Evolutionary conservation across 2,329 filamentous ascomycete genomes (phyloP), one percentile per base, ranked within the genome.

Genomic region (Penicillium aurantiogriseum): DNA sequence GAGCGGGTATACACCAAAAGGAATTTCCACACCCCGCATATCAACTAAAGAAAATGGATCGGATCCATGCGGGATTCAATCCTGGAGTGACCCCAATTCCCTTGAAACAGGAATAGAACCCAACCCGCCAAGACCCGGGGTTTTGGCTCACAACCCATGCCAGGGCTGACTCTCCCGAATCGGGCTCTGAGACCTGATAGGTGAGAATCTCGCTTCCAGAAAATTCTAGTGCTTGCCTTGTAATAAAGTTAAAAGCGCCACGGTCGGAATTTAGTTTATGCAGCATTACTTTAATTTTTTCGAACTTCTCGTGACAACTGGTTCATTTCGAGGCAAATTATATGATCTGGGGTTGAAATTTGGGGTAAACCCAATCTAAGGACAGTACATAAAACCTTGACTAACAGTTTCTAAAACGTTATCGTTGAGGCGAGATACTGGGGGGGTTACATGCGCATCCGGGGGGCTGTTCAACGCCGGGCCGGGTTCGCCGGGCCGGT

Each of bases 401-500:
- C 53, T 51, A 56, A 56, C 7, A 31, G 9, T 43, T 27, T 56
- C 8, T 10, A 3, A 25, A 21, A 2, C 27, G 31, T 50, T 51
- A 51, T 55, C 53, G 10, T 13, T 35, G 5, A 29, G 25, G 17
- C 9, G 23, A 23, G 17, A 33, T 21, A 6, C 21, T 27, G 35
- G 25, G 44, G 44, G 33, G 33, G 5, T 35, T 17, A 8, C 7
- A 19, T n/a, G 17, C 17, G 15, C 44, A 21, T 29, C 31, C 40
- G 50, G 40, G 51, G 38, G 44, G n/a, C 13, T 49, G 38, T 42
- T 42, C 11, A 8, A 17, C 42, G 54, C 54, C 54, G 54, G 54
- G 42, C 54, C 54, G 54, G 54, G 42, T 39, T 1, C 40, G 54
- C 54, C 54, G 54, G 54, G 42, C 54, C 54, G 54, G 54, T 48